phyloP scores from a whole-genome alignment of 495 filamentous ascomycete species.

The Aspergillus kassunensis region DNA sequence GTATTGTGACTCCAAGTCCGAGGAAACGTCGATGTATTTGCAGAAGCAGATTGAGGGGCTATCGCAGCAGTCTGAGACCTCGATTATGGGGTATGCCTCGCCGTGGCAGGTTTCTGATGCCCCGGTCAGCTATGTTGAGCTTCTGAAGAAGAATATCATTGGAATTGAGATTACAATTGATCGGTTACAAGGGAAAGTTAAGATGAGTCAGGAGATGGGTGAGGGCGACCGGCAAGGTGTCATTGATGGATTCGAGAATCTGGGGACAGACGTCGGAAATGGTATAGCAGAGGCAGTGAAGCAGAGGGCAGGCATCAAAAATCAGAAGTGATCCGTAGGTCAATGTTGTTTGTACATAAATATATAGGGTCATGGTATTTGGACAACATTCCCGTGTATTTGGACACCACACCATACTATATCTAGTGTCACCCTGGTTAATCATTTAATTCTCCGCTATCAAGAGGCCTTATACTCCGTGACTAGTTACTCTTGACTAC shows the following conservation, averaged over 20 bases:
- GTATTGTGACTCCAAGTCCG: constrained; percentile 36
- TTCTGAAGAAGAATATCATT: constrained; percentile 52
- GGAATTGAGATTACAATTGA: constrained; percentile 50
- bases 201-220: constrained; percentile 55
- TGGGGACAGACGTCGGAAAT: constrained; percentile 38
- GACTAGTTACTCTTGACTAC: too few species aligned
- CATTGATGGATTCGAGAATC: constrained; percentile 42
- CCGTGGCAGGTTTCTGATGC: constrained; percentile 50
- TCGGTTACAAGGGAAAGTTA: constrained; percentile 51
- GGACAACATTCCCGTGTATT: too few species aligned
- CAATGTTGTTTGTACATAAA: too few species aligned
- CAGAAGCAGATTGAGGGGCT: constrained; percentile 45
- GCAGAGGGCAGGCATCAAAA: constrained; percentile 28
- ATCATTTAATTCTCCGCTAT: too few species aligned
- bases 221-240: constrained; percentile 45
- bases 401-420: too few species aligned
- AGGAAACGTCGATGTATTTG: constrained; percentile 37
- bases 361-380: too few species aligned
- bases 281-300: constrained; percentile 42
- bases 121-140: constrained; percentile 40
- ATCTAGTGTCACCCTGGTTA: too few species aligned
- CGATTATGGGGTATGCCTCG: constrained; percentile 45
- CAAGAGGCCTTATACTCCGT: too few species aligned
- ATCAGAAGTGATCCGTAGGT: too few species aligned
- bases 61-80: constrained; percentile 38